phyloP scores from a whole-genome alignment of 1,284 basidiomycete genomes.

The Sporisorium exsertum region DNA sequence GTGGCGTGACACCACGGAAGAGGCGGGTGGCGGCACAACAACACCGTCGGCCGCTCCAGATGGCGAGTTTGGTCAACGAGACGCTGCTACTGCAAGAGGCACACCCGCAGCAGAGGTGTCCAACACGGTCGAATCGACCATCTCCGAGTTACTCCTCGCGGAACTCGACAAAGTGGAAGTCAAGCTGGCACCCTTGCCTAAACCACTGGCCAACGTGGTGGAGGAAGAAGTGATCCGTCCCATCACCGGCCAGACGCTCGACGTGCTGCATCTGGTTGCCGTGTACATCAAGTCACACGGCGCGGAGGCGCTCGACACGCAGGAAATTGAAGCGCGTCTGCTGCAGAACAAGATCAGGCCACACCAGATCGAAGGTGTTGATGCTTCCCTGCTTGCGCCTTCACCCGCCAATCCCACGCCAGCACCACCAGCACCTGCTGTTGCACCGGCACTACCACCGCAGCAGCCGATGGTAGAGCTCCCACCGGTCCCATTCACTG shows the following conservation, averaged over 20 bases:
- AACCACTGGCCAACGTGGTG: slow-evolving; percentile 31
- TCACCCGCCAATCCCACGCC: background rate
- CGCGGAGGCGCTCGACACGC: slow-evolving; percentile 14
- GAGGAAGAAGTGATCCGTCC: slow-evolving; percentile 44
- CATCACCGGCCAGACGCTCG: slow-evolving; percentile 34
- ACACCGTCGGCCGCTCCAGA: slow-evolving; percentile 14
- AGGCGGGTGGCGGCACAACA: slow-evolving; percentile 19
- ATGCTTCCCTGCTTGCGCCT: background rate
- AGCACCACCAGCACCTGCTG: background rate
- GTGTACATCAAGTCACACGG: slow-evolving; percentile 15
- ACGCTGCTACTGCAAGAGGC: slow-evolving; percentile 2
- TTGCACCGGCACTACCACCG: background rate
- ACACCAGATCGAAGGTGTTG: slow-evolving; percentile 15
- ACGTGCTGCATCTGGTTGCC: slow-evolving; percentile 42
- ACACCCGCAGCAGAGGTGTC: slow-evolving; percentile 16
- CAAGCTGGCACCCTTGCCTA: slow-evolving; percentile 23
- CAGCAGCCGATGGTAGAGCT: background rate
- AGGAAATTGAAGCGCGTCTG: slow-evolving; percentile 28
- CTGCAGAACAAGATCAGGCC: slow-evolving; percentile 17
- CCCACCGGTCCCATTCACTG: slow-evolving; percentile 20
- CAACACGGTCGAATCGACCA: slow-evolving; percentile 11
- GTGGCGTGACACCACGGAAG: slow-evolving; percentile 47
- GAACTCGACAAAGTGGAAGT: slow-evolving; percentile 13
- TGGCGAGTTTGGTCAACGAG: slow-evolving; percentile 1
- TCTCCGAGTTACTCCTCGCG: slow-evolving; percentile 10